Evolutionary conservation across 2,329 filamentous ascomycete genomes (phyloP).

Genomic region (Botryotinia globosa): DNA sequence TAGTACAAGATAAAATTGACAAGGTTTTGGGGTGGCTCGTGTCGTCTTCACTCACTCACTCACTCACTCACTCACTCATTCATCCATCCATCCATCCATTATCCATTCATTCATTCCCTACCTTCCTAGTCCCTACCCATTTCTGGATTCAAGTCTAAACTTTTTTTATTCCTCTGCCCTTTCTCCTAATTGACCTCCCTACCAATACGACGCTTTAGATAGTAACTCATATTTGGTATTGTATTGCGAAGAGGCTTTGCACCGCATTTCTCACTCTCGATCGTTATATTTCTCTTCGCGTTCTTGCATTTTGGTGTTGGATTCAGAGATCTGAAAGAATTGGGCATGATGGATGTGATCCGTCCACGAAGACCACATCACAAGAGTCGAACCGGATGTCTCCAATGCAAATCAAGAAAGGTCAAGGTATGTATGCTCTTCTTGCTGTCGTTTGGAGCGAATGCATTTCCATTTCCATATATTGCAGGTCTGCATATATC

Average conservation of each 20-base stretch:
- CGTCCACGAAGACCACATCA: slow-evolving; percentile 33
- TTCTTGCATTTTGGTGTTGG: neutral
- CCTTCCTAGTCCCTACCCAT: neutral
- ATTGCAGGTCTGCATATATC: neutral
- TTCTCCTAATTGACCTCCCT: neutral
- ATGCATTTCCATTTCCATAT: neutral
- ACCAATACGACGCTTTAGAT: slow-evolving; percentile 7
- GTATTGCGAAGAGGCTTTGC: neutral
- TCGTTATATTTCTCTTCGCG: neutral
- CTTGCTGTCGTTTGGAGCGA: neutral
- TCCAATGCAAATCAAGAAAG: slow-evolving; percentile 39
- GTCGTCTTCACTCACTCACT: neutral
- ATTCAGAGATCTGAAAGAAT: too few relatives aligned
- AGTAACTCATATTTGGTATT: neutral
- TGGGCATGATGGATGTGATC: slow-evolving; percentile 14
- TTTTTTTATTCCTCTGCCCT: neutral
- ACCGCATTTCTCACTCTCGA: neutral
- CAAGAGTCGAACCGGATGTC: slow-evolving; percentile 39
- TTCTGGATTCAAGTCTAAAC: neutral
- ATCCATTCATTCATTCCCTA: neutral
- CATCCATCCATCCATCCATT: too few relatives aligned
- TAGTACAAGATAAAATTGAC: neutral
- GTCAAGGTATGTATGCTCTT: slow-evolving; percentile 37
- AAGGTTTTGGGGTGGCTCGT: slow-evolving; percentile 6
- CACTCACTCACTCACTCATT: neutral